Evolutionary conservation across 2,329 filamentous ascomycete species (phyloP).

Genomic region (Metarhizium humberi): DNA sequence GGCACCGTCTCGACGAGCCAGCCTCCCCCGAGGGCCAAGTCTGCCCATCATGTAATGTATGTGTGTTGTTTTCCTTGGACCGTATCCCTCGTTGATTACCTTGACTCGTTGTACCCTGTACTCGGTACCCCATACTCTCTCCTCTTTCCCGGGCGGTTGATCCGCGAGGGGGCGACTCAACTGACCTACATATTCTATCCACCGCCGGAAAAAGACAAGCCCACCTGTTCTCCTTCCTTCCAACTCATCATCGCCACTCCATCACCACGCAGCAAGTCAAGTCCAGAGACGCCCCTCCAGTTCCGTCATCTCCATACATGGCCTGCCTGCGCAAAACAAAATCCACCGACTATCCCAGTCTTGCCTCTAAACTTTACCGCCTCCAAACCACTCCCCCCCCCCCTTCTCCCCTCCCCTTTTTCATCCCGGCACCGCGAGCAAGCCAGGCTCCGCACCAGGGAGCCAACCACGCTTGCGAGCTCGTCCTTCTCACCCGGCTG

Average conservation of each 20-base stretch:
- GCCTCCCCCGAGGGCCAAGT: too few relatives aligned
- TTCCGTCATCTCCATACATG: background rate
- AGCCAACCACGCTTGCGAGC: background rate
- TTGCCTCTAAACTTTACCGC: constrained; percentile 11
- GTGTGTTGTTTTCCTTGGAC: too few relatives aligned
- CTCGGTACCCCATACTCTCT: too few relatives aligned
- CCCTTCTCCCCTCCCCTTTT: constrained; percentile 1
- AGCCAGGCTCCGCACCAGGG: background rate
- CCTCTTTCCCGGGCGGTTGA: too few relatives aligned
- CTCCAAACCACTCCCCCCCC: constrained; percentile 7
- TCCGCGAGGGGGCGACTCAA: too few relatives aligned
- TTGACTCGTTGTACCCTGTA: too few relatives aligned
- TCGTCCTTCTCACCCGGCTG: background rate
- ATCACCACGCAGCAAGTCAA: background rate
- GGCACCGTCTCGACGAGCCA: too few relatives aligned
- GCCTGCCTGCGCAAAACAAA: background rate
- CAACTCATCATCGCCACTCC: background rate
- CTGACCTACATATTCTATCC: background rate
- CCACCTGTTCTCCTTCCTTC: background rate
- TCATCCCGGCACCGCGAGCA: background rate
- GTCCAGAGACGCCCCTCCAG: background rate
- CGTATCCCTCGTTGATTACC: too few relatives aligned
- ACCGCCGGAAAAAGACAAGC: constrained; percentile 4
- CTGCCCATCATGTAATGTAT: too few relatives aligned
- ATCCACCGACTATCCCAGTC: background rate